Evolutionary conservation across 2,329 filamentous ascomycete species (phyloP).

Genomic region (Penicillium brasilianum): DNA sequence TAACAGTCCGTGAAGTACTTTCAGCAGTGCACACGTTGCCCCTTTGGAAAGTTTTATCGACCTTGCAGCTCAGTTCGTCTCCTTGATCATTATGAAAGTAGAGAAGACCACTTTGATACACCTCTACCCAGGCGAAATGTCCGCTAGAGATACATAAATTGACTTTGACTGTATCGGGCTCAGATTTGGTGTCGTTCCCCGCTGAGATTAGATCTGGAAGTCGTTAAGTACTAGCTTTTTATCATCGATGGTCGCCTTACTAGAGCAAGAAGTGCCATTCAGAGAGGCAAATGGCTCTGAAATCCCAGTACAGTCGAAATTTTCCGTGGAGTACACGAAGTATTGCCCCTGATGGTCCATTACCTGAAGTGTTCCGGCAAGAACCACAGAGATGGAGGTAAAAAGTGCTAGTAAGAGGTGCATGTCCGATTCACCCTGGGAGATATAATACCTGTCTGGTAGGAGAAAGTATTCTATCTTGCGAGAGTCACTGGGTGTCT

Average conservation of each 20-base stretch:
- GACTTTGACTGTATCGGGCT: neutral
- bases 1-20: neutral
- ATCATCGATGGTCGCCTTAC: neutral
- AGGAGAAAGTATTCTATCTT: neutral
- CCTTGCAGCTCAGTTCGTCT: neutral
- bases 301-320: neutral
- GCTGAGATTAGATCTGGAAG: neutral
- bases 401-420: neutral
- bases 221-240: neutral
- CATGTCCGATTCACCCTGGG: neutral
- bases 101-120: neutral
- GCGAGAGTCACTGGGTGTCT: neutral
- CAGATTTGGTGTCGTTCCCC: neutral
- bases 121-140: neutral
- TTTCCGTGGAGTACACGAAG: neutral
- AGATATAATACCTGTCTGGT: neutral
- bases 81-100: neutral
- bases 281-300: neutral
- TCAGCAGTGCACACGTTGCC: neutral
- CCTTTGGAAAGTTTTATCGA: neutral
- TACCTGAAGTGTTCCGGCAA: neutral
- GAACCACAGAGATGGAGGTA: neutral
- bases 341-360: neutral
- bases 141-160: neutral
- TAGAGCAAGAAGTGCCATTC: neutral